Base-by-base conservation (phyloP, 805 yeast genomes). In the Wickerhamiella sorbophila region DNA sequence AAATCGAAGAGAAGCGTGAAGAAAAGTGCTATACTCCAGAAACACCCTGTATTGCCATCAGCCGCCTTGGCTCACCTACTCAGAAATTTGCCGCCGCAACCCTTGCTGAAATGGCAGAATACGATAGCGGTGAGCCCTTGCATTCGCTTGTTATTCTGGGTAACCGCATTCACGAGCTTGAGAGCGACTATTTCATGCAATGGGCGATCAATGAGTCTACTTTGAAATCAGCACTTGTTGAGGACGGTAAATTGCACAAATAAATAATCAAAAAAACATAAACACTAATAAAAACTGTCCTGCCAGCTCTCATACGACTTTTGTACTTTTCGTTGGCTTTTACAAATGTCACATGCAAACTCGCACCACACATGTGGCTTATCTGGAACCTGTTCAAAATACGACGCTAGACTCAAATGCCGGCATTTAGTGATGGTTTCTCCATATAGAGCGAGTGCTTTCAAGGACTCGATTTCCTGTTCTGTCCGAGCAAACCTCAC, bases 31-130 rank as follows among this genome's bases (percentile, higher is more conserved):
- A 88, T 60, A 76, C 87, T 4, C 76, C 79, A 38, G 68, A 79
- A 38, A 87, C 97, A 1, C 96, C 97, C 15, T 88, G 94, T 55
- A 86, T 88, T 29, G 94, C 96, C 1, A 78, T 88, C 21, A 83
- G 95, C 17, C 74, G 98, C 57, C 63, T 88, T 32, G 98, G 98
- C 1, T 74, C 95, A 6, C 88, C 93, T 18, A 60, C 67, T 4
- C 98, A 88, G 63, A 58, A 63, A 5, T 82, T 88, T 64, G 77
- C 79, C 54, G 88, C 95, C 5, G 97, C 79, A 3, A 80, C 95
- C 15, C 70, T 88, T 46, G 60, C 71, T 48, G 83, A 88, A 53
- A 65, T 88, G 57, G 71, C 83, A 5, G 73, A 75, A 38, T 86
- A 83, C 55, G 96, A 87, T 49, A 74, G 93, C 10, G 98, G 98